Evolutionary conservation across 352 stramenopile genomes (phyloP), one percentile per base, ranked within the genome.

Genomic region (Phytopythium vexans): DNA sequence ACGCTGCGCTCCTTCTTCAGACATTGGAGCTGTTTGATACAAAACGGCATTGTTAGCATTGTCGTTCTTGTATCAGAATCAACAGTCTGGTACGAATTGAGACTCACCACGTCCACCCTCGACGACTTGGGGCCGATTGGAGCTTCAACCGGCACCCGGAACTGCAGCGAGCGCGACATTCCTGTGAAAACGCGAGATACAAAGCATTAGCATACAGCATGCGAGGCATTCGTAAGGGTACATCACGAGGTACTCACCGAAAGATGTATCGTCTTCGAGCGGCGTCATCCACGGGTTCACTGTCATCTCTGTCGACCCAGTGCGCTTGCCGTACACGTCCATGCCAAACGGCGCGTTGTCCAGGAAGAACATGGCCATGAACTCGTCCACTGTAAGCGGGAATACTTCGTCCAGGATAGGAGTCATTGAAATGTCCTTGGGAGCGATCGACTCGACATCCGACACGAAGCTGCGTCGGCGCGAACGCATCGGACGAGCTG

Each of bases 41-140:
- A 11, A 38, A 33, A 8, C 12, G 12, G 52, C 5, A 0, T 33
- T 14, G 53, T 34, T 21, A 61, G 3, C 9, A 15, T 32, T 38
- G 33, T 9, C 16, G 15, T 60, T 52, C 54, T 42, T 54, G 4
- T 54, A 37, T 38, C 12, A 27, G 27, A 34, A 16, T 33, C 11
- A 38, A 21, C 8, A 11, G 35, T 14, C 21, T 31, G 7, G 3
- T 4, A 12, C 12, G 6, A 32, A 21, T 12, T 31, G 8, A 3
- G 9, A 52, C 74, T 27, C 64, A 88, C 77, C 58, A 88, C 74
- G 51, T 94, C 75, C 16, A 94, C 82, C n/a, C 75, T 72, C 6
- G 85, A 90, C 12, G 80, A 90, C 37, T 89, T 92, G 6, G 85
- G 85, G 2, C 85, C 85, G 31, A 94, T 89, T 3, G 85, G 82